Base-by-base conservation (phyloP, 2,329 filamentous ascomycete genomes). In the Pyrenophora seminiperda region DNA sequence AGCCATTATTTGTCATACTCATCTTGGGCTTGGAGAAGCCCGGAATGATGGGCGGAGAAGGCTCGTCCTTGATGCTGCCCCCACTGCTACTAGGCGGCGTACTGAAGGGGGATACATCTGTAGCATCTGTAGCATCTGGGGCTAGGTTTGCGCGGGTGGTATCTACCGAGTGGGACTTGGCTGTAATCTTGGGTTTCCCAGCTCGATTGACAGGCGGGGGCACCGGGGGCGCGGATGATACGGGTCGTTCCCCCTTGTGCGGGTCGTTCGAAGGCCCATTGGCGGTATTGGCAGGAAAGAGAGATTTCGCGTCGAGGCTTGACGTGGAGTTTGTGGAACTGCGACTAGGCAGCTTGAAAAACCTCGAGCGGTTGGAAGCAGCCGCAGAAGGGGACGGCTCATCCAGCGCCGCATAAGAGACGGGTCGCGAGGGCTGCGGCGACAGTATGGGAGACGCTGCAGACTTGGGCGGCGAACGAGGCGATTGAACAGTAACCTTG, bases 1-100 rank as follows among this genome's bases (percentile, higher is more conserved):
- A 71, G 50, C 62, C 57, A 5, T 71, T 69, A 19, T 58, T 69
- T 10, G 56, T 43, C 7, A 53, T 47, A 15, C 50, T 56, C 29
- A 41, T 44, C 45, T 62, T 65, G 6, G 63, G 54, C 40, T 66
- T 68, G 13, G 65, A 62, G 4, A 63, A 62, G 5, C 55, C 51
- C n/a, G 63, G 51, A 30, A 64, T 50, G 3, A 50, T 56, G 32
- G 64, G 59, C 2, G 65, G 59, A 30, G 67, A 66, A 1, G 47
- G 37, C 2, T 68, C 58, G 3, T 53, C 60, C 10, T 73, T 75
- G 3, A 67, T 67, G 34, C 81, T 87, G 47, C 83, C 85, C 4
- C 83, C 82, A 66, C 88, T 91, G 59, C 84, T 93, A 60, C 85
- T 86, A 0, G 92, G 91, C 14, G 91, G 91, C 29, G 91, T 96